These are phyloP conservation scores for Neophaeococcomyces mojaviensis DNA, from an alignment of 2,329 filamentous ascomycete species.

Conservation along the genomic window DNA sequence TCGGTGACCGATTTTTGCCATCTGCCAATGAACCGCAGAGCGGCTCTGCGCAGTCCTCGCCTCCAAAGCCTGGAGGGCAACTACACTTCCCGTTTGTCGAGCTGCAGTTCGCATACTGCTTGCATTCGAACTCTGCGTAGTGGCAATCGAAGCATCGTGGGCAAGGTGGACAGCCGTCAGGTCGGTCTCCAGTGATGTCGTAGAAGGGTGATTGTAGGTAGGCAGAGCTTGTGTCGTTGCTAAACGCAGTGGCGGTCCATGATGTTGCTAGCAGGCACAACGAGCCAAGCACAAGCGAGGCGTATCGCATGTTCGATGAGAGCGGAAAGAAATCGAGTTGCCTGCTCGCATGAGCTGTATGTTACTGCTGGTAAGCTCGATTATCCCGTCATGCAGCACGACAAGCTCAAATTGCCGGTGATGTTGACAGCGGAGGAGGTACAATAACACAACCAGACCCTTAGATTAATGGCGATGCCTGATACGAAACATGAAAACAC, in stretches of 20 bases:
- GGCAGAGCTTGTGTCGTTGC: constrained; percentile 54
- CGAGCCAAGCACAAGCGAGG: neutral
- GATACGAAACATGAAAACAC: neutral
- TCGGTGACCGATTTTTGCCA: constrained; percentile 68
- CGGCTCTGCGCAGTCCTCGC: constrained; percentile 86
- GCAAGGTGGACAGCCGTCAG: constrained; percentile 48
- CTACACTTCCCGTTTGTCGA: constrained; percentile 85
- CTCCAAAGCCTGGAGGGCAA: constrained; percentile 86
- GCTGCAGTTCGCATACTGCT: constrained; percentile 85
- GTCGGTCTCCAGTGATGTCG: constrained; percentile 64
- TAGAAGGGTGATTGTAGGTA: constrained; percentile 53
- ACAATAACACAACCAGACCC: too few species aligned
- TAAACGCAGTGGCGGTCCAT: constrained; percentile 24
- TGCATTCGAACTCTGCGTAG: constrained; percentile 81
- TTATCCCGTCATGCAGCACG: neutral
- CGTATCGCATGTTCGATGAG: neutral
- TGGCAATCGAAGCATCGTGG: constrained; percentile 87
- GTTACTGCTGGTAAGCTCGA: constrained; percentile 2
- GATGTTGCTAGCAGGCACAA: constrained; percentile 22
- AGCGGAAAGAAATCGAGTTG: neutral
- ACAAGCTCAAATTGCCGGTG: neutral
- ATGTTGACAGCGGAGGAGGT: too few species aligned
- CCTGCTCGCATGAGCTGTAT: constrained; percentile 6
- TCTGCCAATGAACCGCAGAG: constrained; percentile 83
- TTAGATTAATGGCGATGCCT: neutral